Percentiles rank a stretch among this genome's conserved stretches.
These are phyloP conservation scores for Ceratobasidium sp. DNA, from an alignment of 1,284 basidiomycete species.

Conservation along the genomic window DNA sequence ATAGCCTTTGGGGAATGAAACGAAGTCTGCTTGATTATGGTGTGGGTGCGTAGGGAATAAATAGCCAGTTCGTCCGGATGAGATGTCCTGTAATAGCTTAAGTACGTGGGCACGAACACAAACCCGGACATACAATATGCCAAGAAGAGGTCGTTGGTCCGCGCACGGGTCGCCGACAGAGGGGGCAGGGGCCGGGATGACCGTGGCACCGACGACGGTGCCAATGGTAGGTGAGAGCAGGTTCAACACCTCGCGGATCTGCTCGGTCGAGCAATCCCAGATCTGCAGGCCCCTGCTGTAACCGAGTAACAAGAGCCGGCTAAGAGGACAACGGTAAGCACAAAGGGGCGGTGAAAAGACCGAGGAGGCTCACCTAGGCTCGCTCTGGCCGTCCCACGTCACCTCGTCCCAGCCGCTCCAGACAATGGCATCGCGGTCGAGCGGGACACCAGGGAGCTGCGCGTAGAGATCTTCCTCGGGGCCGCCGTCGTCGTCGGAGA, in stretches of 20 bases:
- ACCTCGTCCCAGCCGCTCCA: constrained; percentile 36
- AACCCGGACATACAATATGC: constrained; percentile 60
- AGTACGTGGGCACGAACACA: constrained; percentile 40
- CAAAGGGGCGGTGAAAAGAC: background rate
- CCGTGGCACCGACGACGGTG: constrained; percentile 49
- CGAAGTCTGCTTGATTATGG: constrained; percentile 59
- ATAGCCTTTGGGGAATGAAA: constrained; percentile 50
- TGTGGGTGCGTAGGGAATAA: constrained; percentile 67
- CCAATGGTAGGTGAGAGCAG: constrained; percentile 52
- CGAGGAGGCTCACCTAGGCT: constrained; percentile 4
- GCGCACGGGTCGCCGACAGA: constrained; percentile 48
- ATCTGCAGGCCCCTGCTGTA: constrained; percentile 65
- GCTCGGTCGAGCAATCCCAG: constrained; percentile 69
- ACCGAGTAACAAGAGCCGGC: background rate
- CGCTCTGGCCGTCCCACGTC: constrained; percentile 6
- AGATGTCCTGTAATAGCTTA: constrained; percentile 42
- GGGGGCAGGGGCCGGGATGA: constrained; percentile 53
- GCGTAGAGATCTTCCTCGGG: constrained; percentile 21
- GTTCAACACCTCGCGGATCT: constrained; percentile 63
- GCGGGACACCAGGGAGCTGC: background rate
- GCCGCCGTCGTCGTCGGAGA: constrained; percentile 34
- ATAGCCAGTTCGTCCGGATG: constrained; percentile 54
- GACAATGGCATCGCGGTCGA: background rate
- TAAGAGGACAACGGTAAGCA: background rate
- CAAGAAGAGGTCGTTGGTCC: constrained; percentile 59